A percentile compares a stretch with the other conserved stretches of the same genome.
Evolutionary conservation across 768 basidiomycete species (phyloP).

Genomic region (Podaxis sp.): DNA sequence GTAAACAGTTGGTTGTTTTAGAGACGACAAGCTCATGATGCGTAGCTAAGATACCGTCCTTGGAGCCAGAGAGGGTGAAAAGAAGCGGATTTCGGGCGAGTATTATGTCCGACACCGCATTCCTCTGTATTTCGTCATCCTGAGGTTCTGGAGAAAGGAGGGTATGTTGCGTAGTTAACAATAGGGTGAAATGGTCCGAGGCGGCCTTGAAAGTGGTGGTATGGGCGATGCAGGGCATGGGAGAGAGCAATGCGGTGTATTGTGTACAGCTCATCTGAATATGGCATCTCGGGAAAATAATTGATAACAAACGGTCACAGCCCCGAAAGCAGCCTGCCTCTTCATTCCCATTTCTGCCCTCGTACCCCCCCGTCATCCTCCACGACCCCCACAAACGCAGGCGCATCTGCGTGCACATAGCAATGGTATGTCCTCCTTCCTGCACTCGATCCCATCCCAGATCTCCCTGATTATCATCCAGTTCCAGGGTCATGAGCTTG

Average conservation of each 20-base stretch:
- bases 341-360: slow-evolving; percentile 25
- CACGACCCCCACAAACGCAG: slow-evolving; percentile 18
- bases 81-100: slow-evolving; percentile 6
- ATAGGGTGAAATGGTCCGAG: slow-evolving; percentile 14
- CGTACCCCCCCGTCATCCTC: slow-evolving; percentile 30
- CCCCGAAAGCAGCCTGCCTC: slow-evolving; percentile 15
- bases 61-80: slow-evolving; percentile 53
- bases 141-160: neutral
- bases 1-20: slow-evolving; percentile 48
- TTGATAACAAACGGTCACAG: slow-evolving; percentile 25
- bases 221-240: slow-evolving; percentile 16
- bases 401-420: slow-evolving; percentile 23
- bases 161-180: slow-evolving; percentile 11
- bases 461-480: slow-evolving; percentile 23
- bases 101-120: neutral
- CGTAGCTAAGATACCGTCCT: slow-evolving; percentile 44
- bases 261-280: slow-evolving; percentile 6
- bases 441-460: slow-evolving; percentile 1
- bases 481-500: slow-evolving; percentile 62
- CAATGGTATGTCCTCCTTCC: slow-evolving; percentile 25
- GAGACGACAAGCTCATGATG: slow-evolving; percentile 45
- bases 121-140: slow-evolving; percentile 4
- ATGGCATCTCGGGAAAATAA: slow-evolving; percentile 17
- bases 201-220: slow-evolving; percentile 17
- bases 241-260: slow-evolving; percentile 3